Evolutionary conservation across 441 rosid genomes (phyloP).

Genomic region (Melastoma candidum): DNA sequence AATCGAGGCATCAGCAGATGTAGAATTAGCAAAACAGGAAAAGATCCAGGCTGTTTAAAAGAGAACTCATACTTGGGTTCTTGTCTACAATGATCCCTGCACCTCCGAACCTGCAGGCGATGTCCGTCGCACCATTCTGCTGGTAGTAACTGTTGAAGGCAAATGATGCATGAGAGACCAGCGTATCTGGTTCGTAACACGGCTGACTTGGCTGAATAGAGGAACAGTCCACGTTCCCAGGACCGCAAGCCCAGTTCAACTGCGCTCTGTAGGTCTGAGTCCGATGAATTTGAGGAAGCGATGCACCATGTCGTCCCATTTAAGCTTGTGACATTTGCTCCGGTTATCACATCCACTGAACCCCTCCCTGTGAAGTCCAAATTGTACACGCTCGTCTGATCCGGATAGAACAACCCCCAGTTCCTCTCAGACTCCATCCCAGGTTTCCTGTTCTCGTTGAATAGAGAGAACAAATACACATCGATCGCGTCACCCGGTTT

Average conservation of each 20-base stretch:
- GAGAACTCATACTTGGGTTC: slow-evolving; percentile 66
- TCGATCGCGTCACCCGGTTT: slow-evolving; percentile 66
- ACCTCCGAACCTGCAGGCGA: slow-evolving; percentile 91
- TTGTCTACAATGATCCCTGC: slow-evolving; percentile 74
- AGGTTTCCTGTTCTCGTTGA: slow-evolving; percentile 82
- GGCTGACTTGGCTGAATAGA: slow-evolving; percentile 93
- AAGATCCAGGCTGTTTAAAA: background rate
- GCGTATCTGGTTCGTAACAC: slow-evolving; percentile 82
- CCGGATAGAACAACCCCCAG: slow-evolving; percentile 94
- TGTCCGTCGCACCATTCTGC: slow-evolving; percentile 70
- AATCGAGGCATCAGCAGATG: background rate
- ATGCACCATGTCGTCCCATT: slow-evolving; percentile 89
- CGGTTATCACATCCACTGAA: slow-evolving; percentile 24
- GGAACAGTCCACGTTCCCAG: slow-evolving; percentile 88
- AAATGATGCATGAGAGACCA: slow-evolving; percentile 84
- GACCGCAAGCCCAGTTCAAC: slow-evolving; percentile 92
- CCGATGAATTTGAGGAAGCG: slow-evolving; percentile 74
- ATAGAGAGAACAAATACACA: slow-evolving; percentile 75
- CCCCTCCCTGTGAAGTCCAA: slow-evolving; percentile 75
- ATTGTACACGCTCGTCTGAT: slow-evolving; percentile 75
- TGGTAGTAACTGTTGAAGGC: slow-evolving; percentile 88
- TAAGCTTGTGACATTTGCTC: slow-evolving; percentile 31
- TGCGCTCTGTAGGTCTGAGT: slow-evolving; percentile 61
- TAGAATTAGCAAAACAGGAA: background rate
- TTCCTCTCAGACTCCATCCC: slow-evolving; percentile 92